Base-by-base conservation (phyloP, 345 rosid species). In the Pseudoturritis turrita region DNA sequence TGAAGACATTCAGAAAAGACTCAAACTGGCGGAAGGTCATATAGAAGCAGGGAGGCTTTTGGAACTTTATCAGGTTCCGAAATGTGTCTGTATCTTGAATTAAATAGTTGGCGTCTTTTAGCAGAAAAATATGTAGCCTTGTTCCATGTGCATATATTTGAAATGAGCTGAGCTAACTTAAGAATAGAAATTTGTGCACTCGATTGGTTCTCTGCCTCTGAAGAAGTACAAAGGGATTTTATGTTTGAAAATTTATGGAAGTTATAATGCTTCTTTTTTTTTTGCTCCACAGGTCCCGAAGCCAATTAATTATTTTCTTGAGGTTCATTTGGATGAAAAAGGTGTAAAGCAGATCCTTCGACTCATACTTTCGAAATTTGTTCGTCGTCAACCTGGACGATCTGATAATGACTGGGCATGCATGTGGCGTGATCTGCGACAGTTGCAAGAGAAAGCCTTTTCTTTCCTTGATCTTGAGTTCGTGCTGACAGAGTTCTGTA, bases 391-490 rank as follows among this genome's bases (percentile, higher is more conserved):
- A 67, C 94, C 89, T 50, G 82, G 86, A 17, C 85, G 86, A 47
- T 84, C 96, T 67, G 99, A 95, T 87, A 89, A 86, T 82, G 99
- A 92, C 67, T 95, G 99, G 99, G 87, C 99, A 57, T 89, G 80
- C 85, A 84, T 95, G 98, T 95, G 98, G 99, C 89, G 88, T 49
- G 97, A 95, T 80, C 73, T 95, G 86, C 96, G 82, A 71, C 85
- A 71, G 62, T 74, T 92, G 79, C 85, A 70, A 61, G 96, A 92
- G 76, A 95, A 88, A 84, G 98, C 96, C 68, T 89, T 95, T 85
- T 81, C 89, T 63, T 95, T 89, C 77, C 84, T 95, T 41, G 94
- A 95, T 68, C 88, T 84, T 45, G 98, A 95, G 78, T 91, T 83
- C 53, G 86, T 95, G 89, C 76, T 95, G 71, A 79, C 82, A 52